Evolutionary conservation across 768 basidiomycete species (phyloP), one percentile per base, ranked within the genome.

Genomic region (Suillus tomentosus): DNA sequence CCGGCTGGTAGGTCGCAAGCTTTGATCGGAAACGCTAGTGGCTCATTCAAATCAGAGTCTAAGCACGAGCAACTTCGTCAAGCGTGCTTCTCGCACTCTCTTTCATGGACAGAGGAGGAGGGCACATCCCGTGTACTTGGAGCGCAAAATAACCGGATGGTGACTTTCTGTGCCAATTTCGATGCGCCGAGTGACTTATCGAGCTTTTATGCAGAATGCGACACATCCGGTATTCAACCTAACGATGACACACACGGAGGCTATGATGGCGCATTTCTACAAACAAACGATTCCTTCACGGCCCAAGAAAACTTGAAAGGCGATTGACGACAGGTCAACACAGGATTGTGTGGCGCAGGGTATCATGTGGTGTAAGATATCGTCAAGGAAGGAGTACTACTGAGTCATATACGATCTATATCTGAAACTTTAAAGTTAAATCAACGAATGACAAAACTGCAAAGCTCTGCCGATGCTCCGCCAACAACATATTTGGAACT

Each of bases 191-290:
- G 40, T 64, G 6, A 64, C 59, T 43, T 5, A 62, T 42, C 42
- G 57, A 62, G 19, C 43, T n/a, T 45, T 3, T 13, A 19, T 13
- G 6, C 65, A 94, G 91, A 95, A 95, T 69, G 90, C 92, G 7
- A 91, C 90, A 0, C 90, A 92, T 65, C 92, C 92, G 0, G 65
- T 94, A 15, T 89, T 92, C 76, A 91, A 92, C 66, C 75, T 94
- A 56, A 88, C 91, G 0, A 78, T 86, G 4, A 86, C 91, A 0
- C 86, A 93, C 66, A 75, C 85, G 3, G 84, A 89, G 66, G 83
- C 72, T 0, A 82, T 94, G 22, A 87, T 94, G 85, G 78, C 81
- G 13, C 80, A 91, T 74, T 94, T 93, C 70, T 94, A 94, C 73
- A 78, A 80, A 3, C 91, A 92, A 65, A 74, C 65, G 0, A 66